Evolutionary conservation across 140 eudicot genomes (phyloP), one percentile per base, ranked within the genome.

Genomic region (Oenanthe javanica): DNA sequence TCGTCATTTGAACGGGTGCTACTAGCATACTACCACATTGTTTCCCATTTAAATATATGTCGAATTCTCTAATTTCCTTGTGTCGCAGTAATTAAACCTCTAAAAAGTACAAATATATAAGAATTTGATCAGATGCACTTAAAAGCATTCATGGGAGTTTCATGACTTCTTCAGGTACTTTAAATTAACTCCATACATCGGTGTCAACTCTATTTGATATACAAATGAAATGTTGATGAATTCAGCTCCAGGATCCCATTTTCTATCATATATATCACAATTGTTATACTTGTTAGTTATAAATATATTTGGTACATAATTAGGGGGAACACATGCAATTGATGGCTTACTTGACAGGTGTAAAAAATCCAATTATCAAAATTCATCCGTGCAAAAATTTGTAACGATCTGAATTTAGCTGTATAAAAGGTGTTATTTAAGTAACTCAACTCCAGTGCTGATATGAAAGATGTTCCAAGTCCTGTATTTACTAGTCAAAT

Each of bases 401-500:
- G 23, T 16, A 89, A 82, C 0, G 93, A 81, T 64, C 86, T 87
- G 27, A 15, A 50, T 46, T 59, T 25, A 15, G 87, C 57, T 71
- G 81, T 80, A 59, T 87, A 85, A 50, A 76, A 78, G 31, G 72
- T 8, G n/a, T 2, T 42, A 31, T 48, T 69, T 48, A 87, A 46
- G 71, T 59, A 78, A 78, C 92, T 80, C 64, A 90, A 6, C 83
- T 86, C 90, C 21, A 90, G 8, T 0, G 83, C n/a, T 59, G 69
- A 21, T 59, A 89, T 78, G 23, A 89, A 87, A 50, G 89, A 91
- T 2, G 82, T 83, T 2, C 87, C 89, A 9, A 18, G 72, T 1
- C 83, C 82, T 19, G 84, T 86, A 36, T 88, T 86, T 42, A 88
- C 86, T 10, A 90, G 86, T 75, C 92, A 90, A 49, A 90, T 83